Conservation (phyloP, 371 early-diverging fungal species). For the Mortierella sp. region DNA sequence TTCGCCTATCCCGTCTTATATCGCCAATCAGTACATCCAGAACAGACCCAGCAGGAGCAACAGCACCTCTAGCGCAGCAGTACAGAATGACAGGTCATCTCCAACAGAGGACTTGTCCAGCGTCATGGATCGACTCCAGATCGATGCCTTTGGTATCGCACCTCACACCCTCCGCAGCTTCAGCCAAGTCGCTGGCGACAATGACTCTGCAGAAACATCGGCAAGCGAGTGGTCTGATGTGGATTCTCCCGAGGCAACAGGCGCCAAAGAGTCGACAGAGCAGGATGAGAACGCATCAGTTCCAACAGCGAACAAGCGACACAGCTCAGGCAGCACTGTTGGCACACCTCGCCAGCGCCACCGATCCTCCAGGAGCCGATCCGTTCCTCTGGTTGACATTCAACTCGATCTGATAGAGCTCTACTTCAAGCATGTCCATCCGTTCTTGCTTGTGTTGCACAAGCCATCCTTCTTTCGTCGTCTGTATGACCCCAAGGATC, state of each 20-base stretch:
- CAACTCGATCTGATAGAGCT: constrained; percentile 50
- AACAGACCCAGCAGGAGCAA: constrained; percentile 33
- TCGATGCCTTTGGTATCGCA: constrained; percentile 54
- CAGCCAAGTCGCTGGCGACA: constrained; percentile 52
- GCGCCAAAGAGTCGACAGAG: background rate
- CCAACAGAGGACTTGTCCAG: constrained; percentile 41
- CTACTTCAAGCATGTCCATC: constrained; percentile 69
- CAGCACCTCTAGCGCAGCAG: constrained; percentile 20
- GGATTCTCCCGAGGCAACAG: constrained; percentile 7
- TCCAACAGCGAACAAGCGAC: constrained; percentile 9
- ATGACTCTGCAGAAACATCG: constrained; percentile 36
- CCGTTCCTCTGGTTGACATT: constrained; percentile 46
- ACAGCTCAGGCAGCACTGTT: constrained; percentile 11
- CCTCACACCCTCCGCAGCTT: constrained; percentile 53
- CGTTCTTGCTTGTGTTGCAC: constrained; percentile 67
- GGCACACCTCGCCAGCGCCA: constrained; percentile 10
- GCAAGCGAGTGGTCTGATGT: constrained; percentile 29
- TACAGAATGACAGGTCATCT: constrained; percentile 10
- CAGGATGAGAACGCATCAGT: background rate
- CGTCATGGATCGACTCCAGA: constrained; percentile 50
- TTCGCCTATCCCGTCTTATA: constrained; percentile 26
- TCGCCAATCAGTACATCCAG: constrained; percentile 2
- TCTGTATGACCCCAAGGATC: constrained; percentile 57
- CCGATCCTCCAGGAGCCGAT: constrained; percentile 40
- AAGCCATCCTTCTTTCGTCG: constrained; percentile 63